phyloP scores from a whole-genome alignment of 2,329 filamentous ascomycete species.

The Pseudocercospora macadamiae region DNA sequence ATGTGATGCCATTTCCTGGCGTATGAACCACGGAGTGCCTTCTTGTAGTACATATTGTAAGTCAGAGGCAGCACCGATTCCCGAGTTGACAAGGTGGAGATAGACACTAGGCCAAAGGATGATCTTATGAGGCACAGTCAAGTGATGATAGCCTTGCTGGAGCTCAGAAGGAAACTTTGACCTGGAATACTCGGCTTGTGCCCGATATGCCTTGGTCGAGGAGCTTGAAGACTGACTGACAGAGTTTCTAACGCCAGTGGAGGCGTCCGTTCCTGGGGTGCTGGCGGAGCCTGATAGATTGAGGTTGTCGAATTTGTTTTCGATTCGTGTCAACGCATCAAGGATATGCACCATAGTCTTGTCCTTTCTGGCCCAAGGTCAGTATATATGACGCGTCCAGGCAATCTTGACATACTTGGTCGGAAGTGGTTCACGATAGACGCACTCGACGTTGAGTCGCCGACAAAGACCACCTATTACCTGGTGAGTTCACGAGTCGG shows the following conservation, averaged over 20 bases:
- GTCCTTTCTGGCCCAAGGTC: slow-evolving; percentile 56
- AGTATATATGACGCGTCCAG: not conserved
- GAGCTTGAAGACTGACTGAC: slow-evolving; percentile 17
- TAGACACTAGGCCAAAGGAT: slow-evolving; percentile 51
- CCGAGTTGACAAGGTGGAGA: slow-evolving; percentile 41
- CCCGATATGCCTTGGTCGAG: slow-evolving; percentile 10
- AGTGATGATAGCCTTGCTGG: slow-evolving; percentile 32
- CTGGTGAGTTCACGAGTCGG: not conserved
- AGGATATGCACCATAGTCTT: slow-evolving; percentile 65
- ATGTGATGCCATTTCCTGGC: slow-evolving; percentile 39
- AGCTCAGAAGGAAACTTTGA: slow-evolving; percentile 25
- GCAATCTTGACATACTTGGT: slow-evolving; percentile 58
- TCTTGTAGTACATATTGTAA: slow-evolving; percentile 42
- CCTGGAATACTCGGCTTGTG: slow-evolving; percentile 10
- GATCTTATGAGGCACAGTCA: slow-evolving; percentile 55
- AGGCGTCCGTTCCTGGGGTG: slow-evolving; percentile 24
- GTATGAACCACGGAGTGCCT: slow-evolving; percentile 45
- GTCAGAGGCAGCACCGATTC: slow-evolving; percentile 38
- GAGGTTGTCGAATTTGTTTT: slow-evolving; percentile 58
- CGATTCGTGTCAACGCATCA: slow-evolving; percentile 58
- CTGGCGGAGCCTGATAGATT: slow-evolving; percentile 22
- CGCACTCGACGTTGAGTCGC: slow-evolving; percentile 61
- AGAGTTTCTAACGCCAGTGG: slow-evolving; percentile 14
- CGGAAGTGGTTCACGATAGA: slow-evolving; percentile 63
- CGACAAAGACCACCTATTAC: slow-evolving; percentile 54